Evolutionary conservation across 2,329 filamentous ascomycete genomes (phyloP).

Genomic region (Blastomyces parvus): DNA sequence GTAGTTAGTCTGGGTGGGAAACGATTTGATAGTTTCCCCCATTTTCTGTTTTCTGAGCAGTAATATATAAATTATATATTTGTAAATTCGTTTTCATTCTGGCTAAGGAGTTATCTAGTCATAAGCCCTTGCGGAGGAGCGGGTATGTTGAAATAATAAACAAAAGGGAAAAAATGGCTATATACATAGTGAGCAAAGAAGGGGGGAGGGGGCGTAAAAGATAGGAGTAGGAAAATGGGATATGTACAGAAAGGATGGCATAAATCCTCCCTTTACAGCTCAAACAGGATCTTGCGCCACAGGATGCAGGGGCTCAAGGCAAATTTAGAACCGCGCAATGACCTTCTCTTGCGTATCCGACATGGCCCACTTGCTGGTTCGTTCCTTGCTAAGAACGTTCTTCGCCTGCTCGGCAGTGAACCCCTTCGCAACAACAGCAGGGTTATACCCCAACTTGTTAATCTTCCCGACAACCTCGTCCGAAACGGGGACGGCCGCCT

Average conservation of each 20-base stretch:
- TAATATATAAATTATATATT: too few relatives aligned
- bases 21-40: too few relatives aligned
- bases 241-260: too few relatives aligned
- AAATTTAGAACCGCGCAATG: slow-evolving; percentile 51
- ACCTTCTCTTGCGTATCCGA: slow-evolving; percentile 66
- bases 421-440: slow-evolving; percentile 77
- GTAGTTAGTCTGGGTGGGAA: too few relatives aligned
- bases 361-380: slow-evolving; percentile 63
- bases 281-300: too few relatives aligned
- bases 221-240: too few relatives aligned
- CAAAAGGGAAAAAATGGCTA: background rate
- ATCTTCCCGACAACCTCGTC: slow-evolving; percentile 55
- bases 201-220: background rate
- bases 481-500: slow-evolving; percentile 50
- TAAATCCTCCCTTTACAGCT: too few relatives aligned
- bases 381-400: slow-evolving; percentile 59
- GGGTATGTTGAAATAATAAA: background rate
- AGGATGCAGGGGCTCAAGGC: too few relatives aligned
- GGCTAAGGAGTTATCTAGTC: background rate
- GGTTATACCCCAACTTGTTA: slow-evolving; percentile 77
- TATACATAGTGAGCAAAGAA: background rate
- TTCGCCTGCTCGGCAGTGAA: slow-evolving; percentile 71
- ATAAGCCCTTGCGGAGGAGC: background rate
- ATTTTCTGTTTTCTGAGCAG: too few relatives aligned
- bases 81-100: background rate